Base-by-base conservation (phyloP, 106 monocot genomes). In the Dendrobium huoshanense region DNA sequence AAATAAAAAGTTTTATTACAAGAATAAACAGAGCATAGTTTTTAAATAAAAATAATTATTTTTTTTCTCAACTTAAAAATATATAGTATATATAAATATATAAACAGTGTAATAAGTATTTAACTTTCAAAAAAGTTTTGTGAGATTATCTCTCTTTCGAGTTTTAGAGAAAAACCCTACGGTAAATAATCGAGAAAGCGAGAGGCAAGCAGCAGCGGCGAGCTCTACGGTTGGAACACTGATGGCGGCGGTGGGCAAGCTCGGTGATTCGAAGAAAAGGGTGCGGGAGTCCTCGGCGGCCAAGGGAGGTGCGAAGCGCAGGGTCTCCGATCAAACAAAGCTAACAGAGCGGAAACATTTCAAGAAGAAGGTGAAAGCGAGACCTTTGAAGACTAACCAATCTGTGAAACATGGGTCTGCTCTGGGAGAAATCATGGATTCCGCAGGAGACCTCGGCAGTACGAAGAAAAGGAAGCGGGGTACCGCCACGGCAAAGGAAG, bases 391-490 rank as follows among this genome's bases (percentile, higher is more conserved):
- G 49, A 20, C 48, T 5, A 76, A 76, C 43, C 74, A 74, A n/a
- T 37, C 74, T n/a, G 20, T 18, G 19, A 74, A 74, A 74, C 8
- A 19, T 19, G 74, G 42, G 20, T 43, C 43, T 43, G 43, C 18
- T 2, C 59, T 9, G 45, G 11, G 54, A 9, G 40, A 33, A 43
- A 13, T 72, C 55, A 77, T 82, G 88, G 85, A 47, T 54, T 56
- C 81, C 25, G 54, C 42, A 68, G 77, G 24, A 3, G 72, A 82
- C 19, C 40, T 44, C 29, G 31, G 55, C 17, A 78, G 81, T 33
- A 75, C 75, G 67, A 88, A 85, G 81, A 88, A 88, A 80, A 81
- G 88, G 61, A 82, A 85, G 58, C 79, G 85, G 15, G 78, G 64
- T 13, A 10, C 33, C 22, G 22, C 58, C 24, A 13, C 8, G 54